phyloP scores from a whole-genome alignment of 2,329 filamentous ascomycete species.

The Cladosporium halotolerans region DNA sequence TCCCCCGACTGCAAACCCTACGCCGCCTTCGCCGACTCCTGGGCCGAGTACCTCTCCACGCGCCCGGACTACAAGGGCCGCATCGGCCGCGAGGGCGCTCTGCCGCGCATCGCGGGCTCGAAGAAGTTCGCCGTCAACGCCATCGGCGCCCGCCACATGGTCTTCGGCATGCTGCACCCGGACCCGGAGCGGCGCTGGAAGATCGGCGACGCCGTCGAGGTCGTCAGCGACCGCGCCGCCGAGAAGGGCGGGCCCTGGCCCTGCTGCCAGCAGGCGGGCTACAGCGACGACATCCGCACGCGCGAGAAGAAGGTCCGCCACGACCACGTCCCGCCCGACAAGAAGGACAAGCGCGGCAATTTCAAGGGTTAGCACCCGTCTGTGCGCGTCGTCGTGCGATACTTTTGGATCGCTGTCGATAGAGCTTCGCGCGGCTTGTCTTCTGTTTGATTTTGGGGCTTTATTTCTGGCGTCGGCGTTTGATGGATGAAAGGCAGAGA shows the following conservation, averaged over 20 bases:
- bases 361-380: constrained; percentile 1
- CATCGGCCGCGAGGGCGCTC: constrained; percentile 34
- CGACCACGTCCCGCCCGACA: constrained; percentile 37
- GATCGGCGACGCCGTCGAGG: constrained; percentile 60
- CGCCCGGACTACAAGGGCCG: constrained; percentile 47
- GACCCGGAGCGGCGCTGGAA: constrained; percentile 64
- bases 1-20: constrained; percentile 52
- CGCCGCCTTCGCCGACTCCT: constrained; percentile 58
- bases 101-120: constrained; percentile 54
- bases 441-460: not conserved
- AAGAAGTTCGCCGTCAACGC: constrained; percentile 64
- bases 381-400: not conserved
- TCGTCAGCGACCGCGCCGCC: constrained; percentile 33
- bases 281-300: constrained; percentile 29
- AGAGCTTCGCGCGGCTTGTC: not conserved
- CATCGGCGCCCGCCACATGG: constrained; percentile 60
- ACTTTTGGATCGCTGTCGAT: not conserved
- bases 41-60: constrained; percentile 60
- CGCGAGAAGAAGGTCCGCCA: constrained; percentile 37
- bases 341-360: constrained; percentile 29
- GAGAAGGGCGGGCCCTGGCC: constrained; percentile 11
- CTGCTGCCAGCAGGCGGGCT: constrained; percentile 29
- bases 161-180: constrained; percentile 79
- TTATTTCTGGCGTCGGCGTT: not conserved
- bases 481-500: not conserved